These are phyloP conservation scores for Elongisporangium anandrum DNA, from an alignment of 352 stramenopile genomes.

Conservation along the genomic window DNA sequence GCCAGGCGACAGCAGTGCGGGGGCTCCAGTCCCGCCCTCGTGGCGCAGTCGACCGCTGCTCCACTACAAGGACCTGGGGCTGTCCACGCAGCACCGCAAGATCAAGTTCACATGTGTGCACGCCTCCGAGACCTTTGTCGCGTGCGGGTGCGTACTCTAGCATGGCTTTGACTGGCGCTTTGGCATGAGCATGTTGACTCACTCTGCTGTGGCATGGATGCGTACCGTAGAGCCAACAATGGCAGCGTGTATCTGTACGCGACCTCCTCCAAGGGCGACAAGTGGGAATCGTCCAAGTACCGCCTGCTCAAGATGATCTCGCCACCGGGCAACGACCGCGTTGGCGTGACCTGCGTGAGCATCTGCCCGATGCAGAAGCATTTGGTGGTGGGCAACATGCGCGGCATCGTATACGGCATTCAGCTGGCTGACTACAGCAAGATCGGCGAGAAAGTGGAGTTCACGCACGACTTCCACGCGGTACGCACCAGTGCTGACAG, in stretches of 20 bases:
- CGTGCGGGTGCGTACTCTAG: conserved; percentile 53
- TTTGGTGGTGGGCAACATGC: conserved; percentile 75
- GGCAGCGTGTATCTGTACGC: conserved; percentile 82
- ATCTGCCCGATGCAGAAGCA: conserved; percentile 80
- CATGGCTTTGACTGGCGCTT: background rate
- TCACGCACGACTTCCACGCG: conserved; percentile 81
- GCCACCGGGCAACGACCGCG: conserved; percentile 62
- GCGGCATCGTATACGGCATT: conserved; percentile 75
- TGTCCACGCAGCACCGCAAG: conserved; percentile 59
- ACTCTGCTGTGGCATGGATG: background rate
- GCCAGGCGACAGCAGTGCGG: background rate
- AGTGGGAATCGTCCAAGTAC: conserved; percentile 49
- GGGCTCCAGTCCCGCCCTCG: background rate
- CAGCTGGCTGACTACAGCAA: conserved; percentile 83
- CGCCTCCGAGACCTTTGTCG: conserved; percentile 82
- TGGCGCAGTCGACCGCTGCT: conserved; percentile 52
- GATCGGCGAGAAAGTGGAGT: conserved; percentile 86
- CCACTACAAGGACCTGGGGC: conserved; percentile 64
- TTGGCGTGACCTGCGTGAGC: conserved; percentile 67
- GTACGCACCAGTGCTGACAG: conserved; percentile 13
- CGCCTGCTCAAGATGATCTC: conserved; percentile 87
- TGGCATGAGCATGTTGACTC: background rate
- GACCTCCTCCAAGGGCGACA: conserved; percentile 44
- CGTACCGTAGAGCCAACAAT: conserved; percentile 62
- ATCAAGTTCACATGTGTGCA: conserved; percentile 78